Evolutionary conservation across 345 rosid species (phyloP), one percentile per base, ranked within the genome.

Genomic region (Microcos paniculata): DNA sequence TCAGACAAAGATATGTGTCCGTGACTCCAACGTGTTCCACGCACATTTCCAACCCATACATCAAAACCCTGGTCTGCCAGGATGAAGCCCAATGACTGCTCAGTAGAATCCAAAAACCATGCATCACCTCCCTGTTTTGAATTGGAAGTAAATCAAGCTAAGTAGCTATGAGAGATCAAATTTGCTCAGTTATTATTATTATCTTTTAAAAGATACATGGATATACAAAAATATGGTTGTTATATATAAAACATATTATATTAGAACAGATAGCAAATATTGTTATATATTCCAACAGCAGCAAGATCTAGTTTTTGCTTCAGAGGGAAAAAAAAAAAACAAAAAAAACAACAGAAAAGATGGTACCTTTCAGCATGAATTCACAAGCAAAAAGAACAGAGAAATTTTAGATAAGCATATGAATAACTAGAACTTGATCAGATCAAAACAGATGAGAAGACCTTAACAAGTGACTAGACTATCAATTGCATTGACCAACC

Each of bases 11-110:
- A 89, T 56, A 87, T 30, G 82, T 95, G 98, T 18, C 98, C 98
- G 59, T 82, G 84, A 82, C 97, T 90, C 84, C 94, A 93, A 48
- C 88, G 92, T 24, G 98, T 95, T 55, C 98, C 99, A 57, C 99
- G 97, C 55, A 90, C 98, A 84, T 88, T 95, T 21, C 86, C 97
- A 49, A 90, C 91, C 99, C 98, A 95, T 19, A 95, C 94, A 83
- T 93, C 99, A 76, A 90, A 93, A 49, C 96, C 98, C 52, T 87
- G 84, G 81, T 93, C 97, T 38, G 97, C 99, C 69, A 95, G 94
- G 81, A 95, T 77, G 81, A 88, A 91, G 69, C 99, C 98, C 65
- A 89, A 72, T 1, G 98, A 93, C 72, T 89, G 88, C 71, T 89
- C 80, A 0, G 91, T 79, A 12, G 90, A 81, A 78, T 90, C 78